Percentiles rank a stretch among this genome's conserved stretches.
phyloP scores from a whole-genome alignment of 495 filamentous ascomycete genomes.

The Aspergillus nidulans region DNA sequence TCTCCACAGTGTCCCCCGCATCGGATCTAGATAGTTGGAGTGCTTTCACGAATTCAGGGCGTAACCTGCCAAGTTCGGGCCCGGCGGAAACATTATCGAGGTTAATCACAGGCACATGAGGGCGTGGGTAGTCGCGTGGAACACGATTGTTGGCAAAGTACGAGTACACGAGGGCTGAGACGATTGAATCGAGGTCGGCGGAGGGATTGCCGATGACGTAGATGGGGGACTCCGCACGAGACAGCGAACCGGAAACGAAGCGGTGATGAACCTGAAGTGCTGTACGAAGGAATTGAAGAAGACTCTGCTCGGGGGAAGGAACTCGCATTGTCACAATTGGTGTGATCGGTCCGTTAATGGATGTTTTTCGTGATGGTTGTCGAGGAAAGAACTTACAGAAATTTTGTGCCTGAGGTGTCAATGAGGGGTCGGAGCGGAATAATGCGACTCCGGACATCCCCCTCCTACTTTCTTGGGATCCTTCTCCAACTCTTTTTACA shows the following conservation, averaged over 20 bases:
- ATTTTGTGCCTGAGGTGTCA: not conserved
- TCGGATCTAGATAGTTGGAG: conserved; percentile 32
- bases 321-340: not conserved
- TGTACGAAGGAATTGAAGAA: conserved; percentile 38
- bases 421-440: conserved; percentile 4
- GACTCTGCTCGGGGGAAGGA: conserved; percentile 9
- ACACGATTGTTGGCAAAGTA: conserved; percentile 59
- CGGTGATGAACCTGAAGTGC: conserved; percentile 33
- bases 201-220: conserved; percentile 47
- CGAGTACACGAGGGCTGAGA: conserved; percentile 76
- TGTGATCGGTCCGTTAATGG: not conserved
- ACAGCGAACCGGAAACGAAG: conserved; percentile 26
- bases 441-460: not conserved
- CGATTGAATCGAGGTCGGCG: conserved; percentile 86
- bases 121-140: conserved; percentile 28
- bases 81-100: conserved; percentile 62
- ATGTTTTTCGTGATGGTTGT: not conserved
- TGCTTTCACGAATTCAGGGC: conserved; percentile 66
- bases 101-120: conserved; percentile 80
- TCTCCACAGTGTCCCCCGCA: conserved; percentile 25
- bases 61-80: conserved; percentile 49
- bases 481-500: not conserved
- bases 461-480: not conserved
- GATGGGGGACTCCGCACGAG: conserved; percentile 28
- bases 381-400: not conserved